A percentile compares a stretch with the other conserved stretches of the same genome.
Conservation (phyloP, 208 protist species). For the Acanthamoeba healyi region DNA sequence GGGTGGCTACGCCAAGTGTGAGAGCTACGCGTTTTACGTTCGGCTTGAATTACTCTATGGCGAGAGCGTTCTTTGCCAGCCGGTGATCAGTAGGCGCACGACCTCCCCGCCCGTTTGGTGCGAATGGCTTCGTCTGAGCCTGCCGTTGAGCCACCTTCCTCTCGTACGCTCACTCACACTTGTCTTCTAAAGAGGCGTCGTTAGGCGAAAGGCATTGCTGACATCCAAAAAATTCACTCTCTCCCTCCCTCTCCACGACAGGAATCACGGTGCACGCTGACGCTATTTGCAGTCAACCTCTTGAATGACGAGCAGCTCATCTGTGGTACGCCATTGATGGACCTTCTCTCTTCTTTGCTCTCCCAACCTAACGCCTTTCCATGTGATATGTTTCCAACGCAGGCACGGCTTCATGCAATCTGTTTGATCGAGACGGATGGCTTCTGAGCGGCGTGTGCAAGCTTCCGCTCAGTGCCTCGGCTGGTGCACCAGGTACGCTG, state of each 20-base stretch:
- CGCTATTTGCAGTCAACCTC: neutral
- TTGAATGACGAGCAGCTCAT: constrained; percentile 2
- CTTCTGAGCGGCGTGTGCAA: constrained; percentile 1
- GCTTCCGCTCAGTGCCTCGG: neutral
- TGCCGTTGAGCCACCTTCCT: neutral
- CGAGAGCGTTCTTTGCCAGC: neutral
- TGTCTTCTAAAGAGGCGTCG: neutral
- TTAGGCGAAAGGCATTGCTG: neutral
- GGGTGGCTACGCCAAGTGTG: neutral
- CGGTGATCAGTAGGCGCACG: neutral
- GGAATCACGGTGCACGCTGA: neutral
- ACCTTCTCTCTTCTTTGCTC: too few relatives aligned
- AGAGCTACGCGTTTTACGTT: neutral
- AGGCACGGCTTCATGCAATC: neutral
- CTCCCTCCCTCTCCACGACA: neutral
- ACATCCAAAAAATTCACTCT: neutral
- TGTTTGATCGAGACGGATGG: neutral
- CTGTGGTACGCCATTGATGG: neutral
- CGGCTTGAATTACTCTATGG: neutral
- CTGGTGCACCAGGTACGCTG: neutral
- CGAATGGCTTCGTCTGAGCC: neutral
- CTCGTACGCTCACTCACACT: neutral
- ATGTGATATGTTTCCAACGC: neutral
- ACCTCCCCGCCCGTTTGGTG: neutral
- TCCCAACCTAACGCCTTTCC: too few relatives aligned